Conservation (phyloP, 331 rosid species). For the Stylosanthes scabra region DNA sequence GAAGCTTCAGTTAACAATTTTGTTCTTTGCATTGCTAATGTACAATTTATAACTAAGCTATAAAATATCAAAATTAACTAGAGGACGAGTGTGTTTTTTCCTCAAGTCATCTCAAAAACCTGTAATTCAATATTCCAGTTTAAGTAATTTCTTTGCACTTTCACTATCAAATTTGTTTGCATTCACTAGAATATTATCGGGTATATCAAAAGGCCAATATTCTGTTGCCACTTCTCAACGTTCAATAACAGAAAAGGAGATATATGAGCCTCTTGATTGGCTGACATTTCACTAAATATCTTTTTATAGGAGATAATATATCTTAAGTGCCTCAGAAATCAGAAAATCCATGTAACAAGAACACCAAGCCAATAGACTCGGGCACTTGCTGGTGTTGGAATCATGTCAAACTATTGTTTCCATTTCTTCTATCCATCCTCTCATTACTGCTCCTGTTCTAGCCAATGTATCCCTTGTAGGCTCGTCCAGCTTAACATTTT, state of each 20-base stretch:
- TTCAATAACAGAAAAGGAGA: background rate
- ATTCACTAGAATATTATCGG: background rate
- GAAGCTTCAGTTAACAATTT: conserved; percentile 25
- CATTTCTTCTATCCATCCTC: background rate
- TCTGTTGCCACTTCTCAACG: background rate
- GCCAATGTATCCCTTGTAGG: background rate
- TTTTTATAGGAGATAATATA: background rate
- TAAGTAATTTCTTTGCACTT: background rate
- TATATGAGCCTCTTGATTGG: background rate
- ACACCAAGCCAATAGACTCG: background rate
- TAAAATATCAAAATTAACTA: background rate
- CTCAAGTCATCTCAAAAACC: background rate
- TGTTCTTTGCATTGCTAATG: conserved; percentile 3
- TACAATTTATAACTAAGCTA: background rate
- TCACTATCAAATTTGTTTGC: conserved; percentile 10
- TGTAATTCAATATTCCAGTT: background rate
- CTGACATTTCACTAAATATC: background rate
- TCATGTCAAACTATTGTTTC: conserved; percentile 8
- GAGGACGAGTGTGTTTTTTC: background rate
- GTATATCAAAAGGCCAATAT: conserved; percentile 3
- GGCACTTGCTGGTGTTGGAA: background rate
- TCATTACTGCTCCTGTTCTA: background rate
- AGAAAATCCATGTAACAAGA: conserved; percentile 5
- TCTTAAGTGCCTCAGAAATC: background rate
- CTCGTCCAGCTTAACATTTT: background rate